Base-by-base conservation (phyloP, 805 yeast species). In the Cyberlindnera samutprakarnensis region DNA sequence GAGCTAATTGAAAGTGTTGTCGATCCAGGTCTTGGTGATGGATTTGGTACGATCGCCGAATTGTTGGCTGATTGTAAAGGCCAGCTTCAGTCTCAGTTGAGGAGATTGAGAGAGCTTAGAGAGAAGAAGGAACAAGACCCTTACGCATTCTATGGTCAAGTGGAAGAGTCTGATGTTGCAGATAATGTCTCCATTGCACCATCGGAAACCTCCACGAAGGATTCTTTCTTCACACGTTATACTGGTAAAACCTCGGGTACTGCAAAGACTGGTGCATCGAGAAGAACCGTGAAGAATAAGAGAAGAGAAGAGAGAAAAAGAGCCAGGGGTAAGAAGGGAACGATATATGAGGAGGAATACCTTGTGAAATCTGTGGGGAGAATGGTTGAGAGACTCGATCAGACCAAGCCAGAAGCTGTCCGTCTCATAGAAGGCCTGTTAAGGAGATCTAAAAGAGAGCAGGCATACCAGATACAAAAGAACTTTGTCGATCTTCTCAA, bases 241-340 rank as follows among this genome's bases (percentile, higher is more conserved):
- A 92, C 98, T 0, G 98, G 97, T 42, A 88, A 90, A 58, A 88
- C 97, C 1, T 68, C 81, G 1, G 95, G 95, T 16, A 92, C 98
- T 3, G 97, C 97, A 4, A 82, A 83, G 52, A 92, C 98, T 0
- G 96, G 97, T 18, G 96, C 92, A 3, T 79, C 96, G 1, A 73
- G 99, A 57, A 72, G 81, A 50, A 88, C 98, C 0, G 72, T 94
- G 6, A 92, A 92, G 61, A 92, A 92, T 57, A 75, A 78, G 43
- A 83, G 95, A 55, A 75, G 98, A 44, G 96, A 90, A 58, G 98
- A 90, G 53, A 75, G 98, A 49, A 92, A 92, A 62, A 72, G 77
- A 38, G 99, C 98, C 2, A 75, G 95, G 47, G 99, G 99, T 38
- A 86, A 94, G 65, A 92, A 92, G 62, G 97, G 97, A 28, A 90